These are phyloP conservation scores for Candolleomyces efflorescens DNA, from an alignment of 768 basidiomycete species.

Conservation along the genomic window DNA sequence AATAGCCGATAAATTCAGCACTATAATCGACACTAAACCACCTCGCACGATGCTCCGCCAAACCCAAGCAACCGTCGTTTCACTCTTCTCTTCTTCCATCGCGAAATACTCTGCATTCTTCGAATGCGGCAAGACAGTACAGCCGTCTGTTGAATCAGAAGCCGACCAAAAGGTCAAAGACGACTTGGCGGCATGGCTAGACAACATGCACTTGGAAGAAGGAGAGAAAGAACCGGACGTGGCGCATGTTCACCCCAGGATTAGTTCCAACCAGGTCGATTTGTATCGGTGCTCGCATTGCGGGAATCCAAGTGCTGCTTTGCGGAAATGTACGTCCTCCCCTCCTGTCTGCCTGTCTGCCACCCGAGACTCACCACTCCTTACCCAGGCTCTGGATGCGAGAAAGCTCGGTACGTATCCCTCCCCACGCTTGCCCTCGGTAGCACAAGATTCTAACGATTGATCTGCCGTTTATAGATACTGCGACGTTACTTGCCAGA, in stretches of 20 bases:
- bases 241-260: conserved; percentile 27
- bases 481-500: neutral
- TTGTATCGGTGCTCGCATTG: conserved; percentile 65
- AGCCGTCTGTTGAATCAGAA: conserved; percentile 19
- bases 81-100: conserved; percentile 38
- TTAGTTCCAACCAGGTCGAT: conserved; percentile 44
- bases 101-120: conserved; percentile 46
- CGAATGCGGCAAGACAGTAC: conserved; percentile 26
- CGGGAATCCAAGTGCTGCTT: conserved; percentile 44
- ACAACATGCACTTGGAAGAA: conserved; percentile 40
- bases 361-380: too few relatives aligned
- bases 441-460: neutral
- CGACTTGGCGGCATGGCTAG: conserved; percentile 56
- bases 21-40: conserved; percentile 37
- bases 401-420: conserved; percentile 2
- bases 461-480: neutral
- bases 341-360: neutral
- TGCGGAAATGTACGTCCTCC: conserved; percentile 4
- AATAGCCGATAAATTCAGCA: conserved; percentile 39
- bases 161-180: conserved; percentile 47
- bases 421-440: neutral
- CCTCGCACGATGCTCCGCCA: conserved; percentile 51
- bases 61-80: conserved; percentile 47
- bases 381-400: conserved; percentile 5
- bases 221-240: conserved; percentile 14